These are phyloP conservation scores for Coniosporium apollinis DNA, from an alignment of 495 filamentous ascomycete genomes.

Conservation along the genomic window DNA sequence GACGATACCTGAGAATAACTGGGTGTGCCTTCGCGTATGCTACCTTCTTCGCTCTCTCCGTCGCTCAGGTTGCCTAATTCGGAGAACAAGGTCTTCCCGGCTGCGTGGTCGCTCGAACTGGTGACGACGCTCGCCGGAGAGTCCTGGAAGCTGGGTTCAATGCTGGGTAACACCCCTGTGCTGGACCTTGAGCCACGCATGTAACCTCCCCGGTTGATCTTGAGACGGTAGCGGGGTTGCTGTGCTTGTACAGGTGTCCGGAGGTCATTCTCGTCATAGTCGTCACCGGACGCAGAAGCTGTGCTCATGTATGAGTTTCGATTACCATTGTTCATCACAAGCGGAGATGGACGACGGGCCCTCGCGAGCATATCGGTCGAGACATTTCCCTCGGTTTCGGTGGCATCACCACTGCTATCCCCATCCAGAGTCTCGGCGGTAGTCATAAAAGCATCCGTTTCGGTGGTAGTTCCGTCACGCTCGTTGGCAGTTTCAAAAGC, in stretches of 20 bases:
- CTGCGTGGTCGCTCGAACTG: conserved; percentile 33
- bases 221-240: conserved; percentile 51
- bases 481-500: conserved; percentile 80
- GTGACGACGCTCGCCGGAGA: conserved; percentile 42
- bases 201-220: conserved; percentile 40
- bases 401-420: conserved; percentile 64
- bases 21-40: conserved; percentile 29
- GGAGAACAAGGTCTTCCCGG: conserved; percentile 71
- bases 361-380: conserved; percentile 3
- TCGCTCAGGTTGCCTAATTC: conserved; percentile 66
- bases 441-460: conserved; percentile 91
- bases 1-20: too few relatives aligned
- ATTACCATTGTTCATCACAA: conserved; percentile 31
- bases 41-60: conserved; percentile 41
- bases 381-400: conserved; percentile 56
- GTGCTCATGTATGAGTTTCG: conserved; percentile 67
- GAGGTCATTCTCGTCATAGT: conserved; percentile 43
- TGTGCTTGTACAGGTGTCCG: conserved; percentile 46
- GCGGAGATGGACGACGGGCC: conserved; percentile 14
- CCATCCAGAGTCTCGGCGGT: conserved; percentile 67
- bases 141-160: conserved; percentile 33
- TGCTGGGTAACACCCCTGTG: conserved; percentile 25
- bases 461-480: conserved; percentile 46
- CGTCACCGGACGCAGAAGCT: conserved; percentile 74
- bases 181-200: conserved; percentile 5